These are phyloP conservation scores for Coniosporium tulheliwenetii DNA, from an alignment of 2,329 filamentous ascomycete species.

Conservation along the genomic window DNA sequence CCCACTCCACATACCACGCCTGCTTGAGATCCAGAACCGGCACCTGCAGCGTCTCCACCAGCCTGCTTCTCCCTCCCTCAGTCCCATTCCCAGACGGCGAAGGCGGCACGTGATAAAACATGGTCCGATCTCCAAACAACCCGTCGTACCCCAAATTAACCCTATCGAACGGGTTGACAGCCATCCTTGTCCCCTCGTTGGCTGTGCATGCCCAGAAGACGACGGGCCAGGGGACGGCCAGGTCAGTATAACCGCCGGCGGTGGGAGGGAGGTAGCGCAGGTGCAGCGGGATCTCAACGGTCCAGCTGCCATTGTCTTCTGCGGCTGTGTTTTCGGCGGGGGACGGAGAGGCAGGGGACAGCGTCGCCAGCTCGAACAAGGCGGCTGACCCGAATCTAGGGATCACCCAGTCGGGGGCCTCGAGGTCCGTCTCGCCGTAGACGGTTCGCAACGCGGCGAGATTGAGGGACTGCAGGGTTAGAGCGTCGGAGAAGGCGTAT, in stretches of 20 bases:
- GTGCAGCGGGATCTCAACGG: constrained; percentile 63
- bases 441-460: constrained; percentile 52
- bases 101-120: constrained; percentile 59
- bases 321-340: constrained; percentile 4
- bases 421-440: constrained; percentile 68
- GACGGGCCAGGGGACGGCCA: constrained; percentile 61
- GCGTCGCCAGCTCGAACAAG: constrained; percentile 55
- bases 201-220: constrained; percentile 83
- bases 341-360: constrained; percentile 13
- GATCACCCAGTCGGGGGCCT: constrained; percentile 73
- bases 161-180: constrained; percentile 71
- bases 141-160: constrained; percentile 74
- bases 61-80: constrained; percentile 6
- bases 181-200: constrained; percentile 49
- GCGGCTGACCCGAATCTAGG: constrained; percentile 63
- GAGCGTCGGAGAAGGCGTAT: constrained; percentile 62
- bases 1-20: constrained; percentile 22
- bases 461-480: constrained; percentile 72
- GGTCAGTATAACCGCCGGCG: constrained; percentile 14
- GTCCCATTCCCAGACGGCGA: constrained; percentile 3
- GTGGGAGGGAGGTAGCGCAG: constrained; percentile 63
- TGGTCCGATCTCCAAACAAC: constrained; percentile 58
- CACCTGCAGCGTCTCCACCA: constrained; percentile 21
- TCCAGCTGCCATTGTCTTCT: constrained; percentile 36
- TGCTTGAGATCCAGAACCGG: constrained; percentile 24